A percentile compares a stretch with the other conserved stretches of the same genome.
Evolutionary conservation across 2,329 filamentous ascomycete genomes (phyloP).

Genomic region (Ceratocystiopsis minuta): DNA sequence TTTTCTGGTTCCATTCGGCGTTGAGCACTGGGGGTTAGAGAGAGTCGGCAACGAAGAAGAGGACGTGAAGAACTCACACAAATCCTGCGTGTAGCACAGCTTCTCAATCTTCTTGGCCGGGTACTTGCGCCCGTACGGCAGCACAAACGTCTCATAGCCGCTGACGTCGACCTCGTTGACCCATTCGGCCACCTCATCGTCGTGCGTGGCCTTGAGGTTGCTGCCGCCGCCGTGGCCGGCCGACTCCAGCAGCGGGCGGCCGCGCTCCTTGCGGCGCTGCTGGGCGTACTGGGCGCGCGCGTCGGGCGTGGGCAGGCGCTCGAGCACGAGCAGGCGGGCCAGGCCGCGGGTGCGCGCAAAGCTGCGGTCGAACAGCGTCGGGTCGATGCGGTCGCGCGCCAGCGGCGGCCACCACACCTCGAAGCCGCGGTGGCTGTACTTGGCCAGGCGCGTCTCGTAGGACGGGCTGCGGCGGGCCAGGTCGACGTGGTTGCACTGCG

Average conservation of each 20-base stretch:
- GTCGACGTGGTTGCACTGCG: conserved; percentile 67
- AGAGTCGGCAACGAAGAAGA: not conserved
- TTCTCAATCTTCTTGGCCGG: conserved; percentile 60
- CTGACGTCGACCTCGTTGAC: conserved; percentile 57
- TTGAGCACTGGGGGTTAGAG: conserved; percentile 39
- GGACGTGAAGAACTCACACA: conserved; percentile 22
- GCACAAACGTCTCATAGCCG: conserved; percentile 61
- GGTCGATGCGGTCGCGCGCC: conserved; percentile 59
- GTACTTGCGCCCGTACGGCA: conserved; percentile 46
- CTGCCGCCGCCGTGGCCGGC: conserved; percentile 25
- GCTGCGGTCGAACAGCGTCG: conserved; percentile 71
- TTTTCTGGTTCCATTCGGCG: conserved; percentile 67
- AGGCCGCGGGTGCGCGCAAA: conserved; percentile 61
- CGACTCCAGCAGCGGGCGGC: conserved; percentile 34
- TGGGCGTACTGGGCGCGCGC: conserved; percentile 55
- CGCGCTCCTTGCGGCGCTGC: conserved; percentile 53
- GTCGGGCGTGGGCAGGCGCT: conserved; percentile 51
- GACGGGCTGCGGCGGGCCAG: conserved; percentile 64
- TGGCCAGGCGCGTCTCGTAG: conserved; percentile 73
- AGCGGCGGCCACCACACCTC: conserved; percentile 66
- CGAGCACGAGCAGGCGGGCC: conserved; percentile 61
- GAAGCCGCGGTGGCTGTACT: conserved; percentile 71
- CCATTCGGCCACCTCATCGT: conserved; percentile 76
- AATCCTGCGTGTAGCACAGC: conserved; percentile 61
- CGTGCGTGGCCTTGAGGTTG: conserved; percentile 60